Evolutionary conservation across 78 protist species (phyloP).

Genomic region (Anaeramoeba flamelloides): DNA sequence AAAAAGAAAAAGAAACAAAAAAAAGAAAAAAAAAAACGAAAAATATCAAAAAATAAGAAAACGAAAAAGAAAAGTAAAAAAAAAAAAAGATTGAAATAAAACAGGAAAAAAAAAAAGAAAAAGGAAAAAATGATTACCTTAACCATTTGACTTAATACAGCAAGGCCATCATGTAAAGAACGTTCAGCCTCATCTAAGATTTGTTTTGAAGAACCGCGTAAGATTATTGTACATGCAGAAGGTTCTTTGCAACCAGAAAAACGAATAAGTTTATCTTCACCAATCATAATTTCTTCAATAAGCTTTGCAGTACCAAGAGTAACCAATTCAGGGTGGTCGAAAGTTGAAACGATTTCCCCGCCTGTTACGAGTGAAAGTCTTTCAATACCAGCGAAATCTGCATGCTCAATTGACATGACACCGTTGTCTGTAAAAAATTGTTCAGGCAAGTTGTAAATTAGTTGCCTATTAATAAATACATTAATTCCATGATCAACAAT

Average conservation of each 20-base stretch:
- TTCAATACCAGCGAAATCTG: constrained; percentile 98
- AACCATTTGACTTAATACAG: constrained; percentile 83
- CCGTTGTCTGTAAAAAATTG: constrained; percentile 65
- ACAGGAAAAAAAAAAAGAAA: too few relatives aligned
- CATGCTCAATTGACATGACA: constrained; percentile 74
- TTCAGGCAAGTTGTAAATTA: constrained; percentile 94
- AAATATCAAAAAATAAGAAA: too few relatives aligned
- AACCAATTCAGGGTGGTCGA: constrained; percentile 74
- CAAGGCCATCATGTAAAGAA: constrained; percentile 96
- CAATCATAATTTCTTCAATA: constrained; percentile 92
- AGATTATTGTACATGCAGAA: constrained; percentile 94
- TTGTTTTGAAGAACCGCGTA: constrained; percentile 95
- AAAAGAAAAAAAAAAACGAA: too few relatives aligned
- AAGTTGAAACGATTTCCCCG: constrained; percentile 79
- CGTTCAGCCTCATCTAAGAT: constrained; percentile 97
- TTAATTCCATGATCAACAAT: constrained; percentile 68
- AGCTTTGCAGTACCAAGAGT: constrained; percentile 67
- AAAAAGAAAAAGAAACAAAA: too few relatives aligned
- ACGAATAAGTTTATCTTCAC: constrained; percentile 83
- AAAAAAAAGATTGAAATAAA: too few relatives aligned
- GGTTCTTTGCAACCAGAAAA: too few relatives aligned
- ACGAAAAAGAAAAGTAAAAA: too few relatives aligned
- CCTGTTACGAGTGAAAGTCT: constrained; percentile 44
- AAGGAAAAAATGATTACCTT: too few relatives aligned
- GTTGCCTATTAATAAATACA: constrained; percentile 91